A percentile compares a stretch with the other conserved stretches of the same genome.
Conservation (phyloP, 75 land plant species). For the Selaginella tamariscina region DNA sequence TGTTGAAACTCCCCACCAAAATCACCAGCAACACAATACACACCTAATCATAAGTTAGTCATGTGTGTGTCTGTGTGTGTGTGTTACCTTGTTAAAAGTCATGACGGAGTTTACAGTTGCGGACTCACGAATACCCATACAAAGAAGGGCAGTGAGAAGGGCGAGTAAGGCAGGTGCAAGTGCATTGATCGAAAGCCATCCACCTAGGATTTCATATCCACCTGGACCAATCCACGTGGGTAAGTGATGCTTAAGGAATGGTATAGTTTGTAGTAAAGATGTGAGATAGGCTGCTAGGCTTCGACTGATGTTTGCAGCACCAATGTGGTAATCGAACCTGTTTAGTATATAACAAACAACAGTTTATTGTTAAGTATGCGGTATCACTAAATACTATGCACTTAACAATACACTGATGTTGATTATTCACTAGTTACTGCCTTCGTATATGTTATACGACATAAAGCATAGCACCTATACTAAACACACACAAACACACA, state of each 20-base stretch:
- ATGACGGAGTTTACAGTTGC: conserved; percentile 66
- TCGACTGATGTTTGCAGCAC: conserved; percentile 89
- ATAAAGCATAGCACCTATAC: no score
- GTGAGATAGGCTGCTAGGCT: conserved; percentile 80
- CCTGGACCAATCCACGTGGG: conserved; percentile 85
- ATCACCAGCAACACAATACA: conserved; percentile 70
- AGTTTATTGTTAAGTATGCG: no score
- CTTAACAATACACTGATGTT: no score
- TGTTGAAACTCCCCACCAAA: conserved; percentile 58
- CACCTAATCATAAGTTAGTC: conserved; percentile 38
- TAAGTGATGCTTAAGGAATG: conserved; percentile 31
- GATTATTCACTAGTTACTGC: no score
- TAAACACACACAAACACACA: no score
- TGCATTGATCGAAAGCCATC: conserved; percentile 62
- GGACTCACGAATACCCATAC: conserved; percentile 78
- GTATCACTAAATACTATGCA: no score
- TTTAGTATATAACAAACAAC: no score
- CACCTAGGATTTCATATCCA: conserved; percentile 46
- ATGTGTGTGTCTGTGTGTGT: no score
- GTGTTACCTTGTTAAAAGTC: conserved; percentile 67
- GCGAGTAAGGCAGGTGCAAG: conserved; percentile 66
- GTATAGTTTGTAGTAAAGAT: conserved; percentile 22
- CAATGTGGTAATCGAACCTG: conserved; percentile 94
- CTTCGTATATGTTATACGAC: no score
- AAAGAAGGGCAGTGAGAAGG: conserved; percentile 58